Percentiles rank a stretch among this genome's conserved stretches.
These are phyloP conservation scores for Cladosporium sp. DNA, from an alignment of 2,329 filamentous ascomycete genomes.

Conservation along the genomic window DNA sequence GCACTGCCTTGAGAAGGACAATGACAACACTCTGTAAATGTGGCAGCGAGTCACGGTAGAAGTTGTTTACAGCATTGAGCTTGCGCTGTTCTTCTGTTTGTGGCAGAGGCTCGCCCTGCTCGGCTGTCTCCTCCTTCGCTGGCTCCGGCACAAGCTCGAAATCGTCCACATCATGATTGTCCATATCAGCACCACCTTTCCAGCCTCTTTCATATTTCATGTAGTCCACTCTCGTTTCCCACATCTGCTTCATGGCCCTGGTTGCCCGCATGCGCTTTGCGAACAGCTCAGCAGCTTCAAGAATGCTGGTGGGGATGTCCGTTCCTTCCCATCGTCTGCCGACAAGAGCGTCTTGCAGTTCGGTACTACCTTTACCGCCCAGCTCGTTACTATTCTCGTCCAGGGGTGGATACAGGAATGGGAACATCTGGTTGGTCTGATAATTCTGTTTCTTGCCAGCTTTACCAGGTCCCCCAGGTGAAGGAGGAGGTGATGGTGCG, in stretches of 20 bases:
- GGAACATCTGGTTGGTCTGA: slow-evolving; percentile 97
- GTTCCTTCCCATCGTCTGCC: slow-evolving; percentile 89
- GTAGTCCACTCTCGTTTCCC: slow-evolving; percentile 88
- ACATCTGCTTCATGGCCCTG: slow-evolving; percentile 83
- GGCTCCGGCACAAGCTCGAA: slow-evolving; percentile 24
- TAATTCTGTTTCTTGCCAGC: slow-evolving; percentile 98
- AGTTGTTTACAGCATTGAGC: slow-evolving; percentile 62
- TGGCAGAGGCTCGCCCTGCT: slow-evolving; percentile 23
- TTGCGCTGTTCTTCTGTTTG: slow-evolving; percentile 26
- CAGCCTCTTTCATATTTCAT: slow-evolving; percentile 91
- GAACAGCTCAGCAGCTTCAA: slow-evolving; percentile 91
- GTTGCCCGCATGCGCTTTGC: slow-evolving; percentile 87
- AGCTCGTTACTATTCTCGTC: slow-evolving; percentile 85
- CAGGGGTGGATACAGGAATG: slow-evolving; percentile 91
- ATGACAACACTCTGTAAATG: slow-evolving; percentile 91
- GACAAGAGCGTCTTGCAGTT: slow-evolving; percentile 73
- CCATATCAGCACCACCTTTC: slow-evolving; percentile 52
- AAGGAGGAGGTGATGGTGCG: slow-evolving; percentile 90
- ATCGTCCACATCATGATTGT: slow-evolving; percentile 30
- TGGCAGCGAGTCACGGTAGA: slow-evolving; percentile 75
- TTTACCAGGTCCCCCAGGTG: slow-evolving; percentile 77
- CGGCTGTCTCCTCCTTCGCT: slow-evolving; percentile 31
- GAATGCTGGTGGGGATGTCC: slow-evolving; percentile 87
- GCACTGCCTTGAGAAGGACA: slow-evolving; percentile 81
- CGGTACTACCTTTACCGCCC: slow-evolving; percentile 81